Percentiles rank a stretch among this genome's conserved stretches.
phyloP scores from a whole-genome alignment of 2,329 filamentous ascomycete genomes.

The Dactylellina cionopaga region DNA sequence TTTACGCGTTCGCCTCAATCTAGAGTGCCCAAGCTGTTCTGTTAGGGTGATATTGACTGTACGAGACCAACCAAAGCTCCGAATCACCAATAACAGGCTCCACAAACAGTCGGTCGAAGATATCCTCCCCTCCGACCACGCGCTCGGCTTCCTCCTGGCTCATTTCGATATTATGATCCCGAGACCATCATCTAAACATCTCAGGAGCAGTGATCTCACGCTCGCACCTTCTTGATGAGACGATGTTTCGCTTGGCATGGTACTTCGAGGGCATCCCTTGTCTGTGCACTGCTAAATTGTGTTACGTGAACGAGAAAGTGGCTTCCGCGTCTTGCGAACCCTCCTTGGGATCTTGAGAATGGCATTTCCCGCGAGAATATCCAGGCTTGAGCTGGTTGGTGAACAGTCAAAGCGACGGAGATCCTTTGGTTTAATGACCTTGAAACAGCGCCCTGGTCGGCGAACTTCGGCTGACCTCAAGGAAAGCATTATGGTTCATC shows the following conservation, averaged over 20 bases:
- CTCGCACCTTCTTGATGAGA: too few species aligned
- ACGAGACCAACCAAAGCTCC: too few species aligned
- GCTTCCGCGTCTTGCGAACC: too few species aligned
- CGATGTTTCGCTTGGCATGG: neutral
- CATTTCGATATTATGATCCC: neutral
- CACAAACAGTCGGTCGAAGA: too few species aligned
- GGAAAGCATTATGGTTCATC: neutral
- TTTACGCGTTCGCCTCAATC: too few species aligned
- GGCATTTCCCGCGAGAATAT: neutral
- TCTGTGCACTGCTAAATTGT: neutral
- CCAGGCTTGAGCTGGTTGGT: slow-evolving; percentile 12
- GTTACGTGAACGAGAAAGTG: neutral
- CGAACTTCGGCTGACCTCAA: neutral
- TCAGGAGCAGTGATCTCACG: too few species aligned
- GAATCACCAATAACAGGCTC: too few species aligned
- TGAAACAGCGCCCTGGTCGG: neutral
- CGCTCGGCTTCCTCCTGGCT: neutral
- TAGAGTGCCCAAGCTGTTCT: too few species aligned
- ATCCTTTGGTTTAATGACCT: slow-evolving; percentile 4
- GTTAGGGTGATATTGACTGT: too few species aligned
- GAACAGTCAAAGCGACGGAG: slow-evolving; percentile 21
- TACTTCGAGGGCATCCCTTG: too few species aligned
- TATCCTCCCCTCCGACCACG: neutral
- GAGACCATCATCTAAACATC: too few species aligned
- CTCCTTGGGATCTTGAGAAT: too few species aligned